Conservation (phyloP, 257 asterid genomes). For the Fraxinus americana region DNA sequence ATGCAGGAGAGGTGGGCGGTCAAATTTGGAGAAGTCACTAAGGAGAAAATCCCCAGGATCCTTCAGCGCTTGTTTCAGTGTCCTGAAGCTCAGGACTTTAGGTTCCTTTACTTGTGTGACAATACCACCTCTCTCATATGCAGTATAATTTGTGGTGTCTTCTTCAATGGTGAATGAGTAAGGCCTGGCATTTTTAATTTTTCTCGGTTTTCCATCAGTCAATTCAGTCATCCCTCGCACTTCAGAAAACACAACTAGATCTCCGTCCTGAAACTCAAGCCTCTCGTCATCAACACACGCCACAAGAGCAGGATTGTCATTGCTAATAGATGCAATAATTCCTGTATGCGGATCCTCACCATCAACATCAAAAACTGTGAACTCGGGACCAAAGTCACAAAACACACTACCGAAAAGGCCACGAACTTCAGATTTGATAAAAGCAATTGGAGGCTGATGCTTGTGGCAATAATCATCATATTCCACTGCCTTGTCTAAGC, state of each 20-base stretch:
- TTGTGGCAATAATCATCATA: slow-evolving; percentile 47
- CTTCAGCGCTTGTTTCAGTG: slow-evolving; percentile 43
- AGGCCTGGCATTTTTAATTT: slow-evolving; percentile 39
- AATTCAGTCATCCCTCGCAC: slow-evolving; percentile 49
- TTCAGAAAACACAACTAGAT: slow-evolving; percentile 56
- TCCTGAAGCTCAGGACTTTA: slow-evolving; percentile 45
- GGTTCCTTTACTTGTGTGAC: slow-evolving; percentile 55
- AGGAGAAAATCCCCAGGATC: slow-evolving; percentile 58
- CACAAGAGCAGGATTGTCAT: slow-evolving; percentile 53
- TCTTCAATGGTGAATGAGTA: slow-evolving; percentile 47
- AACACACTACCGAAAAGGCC: slow-evolving; percentile 55
- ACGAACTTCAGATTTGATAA: slow-evolving; percentile 50
- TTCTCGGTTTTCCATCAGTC: slow-evolving; percentile 52
- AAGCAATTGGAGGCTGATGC: slow-evolving; percentile 58
- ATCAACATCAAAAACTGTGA: slow-evolving; percentile 53
- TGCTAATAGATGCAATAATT: slow-evolving; percentile 50
- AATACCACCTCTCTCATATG: slow-evolving; percentile 52
- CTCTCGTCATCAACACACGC: slow-evolving; percentile 56
- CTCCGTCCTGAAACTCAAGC: slow-evolving; percentile 59
- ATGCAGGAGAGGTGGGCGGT: slow-evolving; percentile 52
- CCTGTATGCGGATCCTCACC: slow-evolving; percentile 58
- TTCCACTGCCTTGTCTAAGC: slow-evolving; percentile 44
- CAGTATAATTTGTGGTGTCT: slow-evolving; percentile 40
- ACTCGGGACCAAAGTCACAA: slow-evolving; percentile 56
- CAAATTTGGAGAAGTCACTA: slow-evolving; percentile 52